Evolutionary conservation across 495 filamentous ascomycete genomes (phyloP), one percentile per base, ranked within the genome.

Genomic region (Penicillium antarcticum): DNA sequence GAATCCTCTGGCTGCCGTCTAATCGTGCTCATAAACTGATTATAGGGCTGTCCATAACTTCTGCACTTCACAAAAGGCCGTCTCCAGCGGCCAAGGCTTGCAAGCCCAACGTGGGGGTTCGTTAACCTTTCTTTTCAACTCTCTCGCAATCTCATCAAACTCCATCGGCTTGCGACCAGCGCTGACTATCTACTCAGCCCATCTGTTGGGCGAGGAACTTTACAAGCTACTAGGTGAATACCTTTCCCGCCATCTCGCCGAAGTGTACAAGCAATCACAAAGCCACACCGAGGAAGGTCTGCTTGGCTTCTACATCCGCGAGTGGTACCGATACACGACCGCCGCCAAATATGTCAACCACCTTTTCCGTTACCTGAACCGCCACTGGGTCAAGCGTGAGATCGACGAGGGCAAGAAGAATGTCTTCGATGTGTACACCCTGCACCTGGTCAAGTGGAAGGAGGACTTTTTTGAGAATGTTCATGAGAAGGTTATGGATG

Each of bases 361-460:
- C 68, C 72, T 97, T 3, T 99, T 99, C 79, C 79, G 86, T 35
- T 99, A 99, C 66, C 87, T 99, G 16, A 99, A 97, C 63, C 82
- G 94, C 37, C 94, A 99, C 70, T 99, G 94, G 94, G 95, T 99
- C 14, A 97, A 96, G 77, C 82, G 94, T 18, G 94, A 99, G 73
- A 95, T 99, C 70, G 94, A 99, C 56, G 94, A 99, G 67, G 95
- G 95, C 19, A 99, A 99, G 70, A 99, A 99, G 77, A 87, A 92
- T 59, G 87, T 97, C 5, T 97, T 92, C 70, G 94, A 99, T 69
- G 91, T 99, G 40, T 97, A 99, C 68, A 99, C 92, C 1, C 72
- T 97, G 17, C 94, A 97, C 63, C 76, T 99, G 31, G 95, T 96
- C 33, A 88, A 89, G 56, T 99, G 94, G 94, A 89, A 88, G 58